These are phyloP conservation scores for Ocimum tenuiflorum DNA, from an alignment of 257 asterid species.

Conservation along the genomic window DNA sequence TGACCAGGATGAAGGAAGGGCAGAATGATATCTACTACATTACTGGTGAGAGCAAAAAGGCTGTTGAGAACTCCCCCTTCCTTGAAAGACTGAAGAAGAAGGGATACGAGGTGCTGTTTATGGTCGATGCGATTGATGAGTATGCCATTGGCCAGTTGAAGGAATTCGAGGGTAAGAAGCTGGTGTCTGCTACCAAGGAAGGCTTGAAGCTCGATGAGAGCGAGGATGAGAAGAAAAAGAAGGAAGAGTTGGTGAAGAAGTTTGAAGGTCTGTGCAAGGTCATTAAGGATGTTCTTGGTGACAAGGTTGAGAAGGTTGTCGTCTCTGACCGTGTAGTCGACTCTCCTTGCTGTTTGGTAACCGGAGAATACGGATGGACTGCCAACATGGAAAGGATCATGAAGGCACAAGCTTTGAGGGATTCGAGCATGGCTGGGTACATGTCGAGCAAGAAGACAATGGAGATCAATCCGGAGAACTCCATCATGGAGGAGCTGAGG, in stretches of 20 bases:
- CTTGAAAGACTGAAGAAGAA: constrained; percentile 55
- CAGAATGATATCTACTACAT: constrained; percentile 52
- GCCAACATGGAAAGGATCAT: constrained; percentile 68
- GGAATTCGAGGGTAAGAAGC: constrained; percentile 54
- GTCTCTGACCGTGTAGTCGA: constrained; percentile 64
- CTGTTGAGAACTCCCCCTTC: constrained; percentile 63
- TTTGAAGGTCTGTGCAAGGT: constrained; percentile 59
- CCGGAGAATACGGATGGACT: constrained; percentile 62
- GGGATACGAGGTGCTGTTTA: constrained; percentile 47
- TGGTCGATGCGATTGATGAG: constrained; percentile 65
- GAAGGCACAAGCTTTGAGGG: constrained; percentile 66
- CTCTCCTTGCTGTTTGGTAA: constrained; percentile 63
- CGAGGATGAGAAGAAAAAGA: constrained; percentile 48
- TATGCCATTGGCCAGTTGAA: constrained; percentile 54
- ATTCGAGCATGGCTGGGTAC: constrained; percentile 64
- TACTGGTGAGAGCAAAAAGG: constrained; percentile 64
- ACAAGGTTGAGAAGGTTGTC: constrained; percentile 54
- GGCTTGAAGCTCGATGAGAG: constrained; percentile 53
- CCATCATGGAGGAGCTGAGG: constrained; percentile 65
- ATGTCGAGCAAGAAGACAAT: constrained; percentile 70
- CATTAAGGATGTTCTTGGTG: constrained; percentile 56
- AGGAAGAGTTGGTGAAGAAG: constrained; percentile 38
- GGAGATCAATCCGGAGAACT: constrained; percentile 64
- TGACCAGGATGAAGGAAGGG: constrained; percentile 63
- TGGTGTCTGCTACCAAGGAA: constrained; percentile 57